phyloP scores from a whole-genome alignment of 805 yeast species.

The Blastobotrys parvus region DNA sequence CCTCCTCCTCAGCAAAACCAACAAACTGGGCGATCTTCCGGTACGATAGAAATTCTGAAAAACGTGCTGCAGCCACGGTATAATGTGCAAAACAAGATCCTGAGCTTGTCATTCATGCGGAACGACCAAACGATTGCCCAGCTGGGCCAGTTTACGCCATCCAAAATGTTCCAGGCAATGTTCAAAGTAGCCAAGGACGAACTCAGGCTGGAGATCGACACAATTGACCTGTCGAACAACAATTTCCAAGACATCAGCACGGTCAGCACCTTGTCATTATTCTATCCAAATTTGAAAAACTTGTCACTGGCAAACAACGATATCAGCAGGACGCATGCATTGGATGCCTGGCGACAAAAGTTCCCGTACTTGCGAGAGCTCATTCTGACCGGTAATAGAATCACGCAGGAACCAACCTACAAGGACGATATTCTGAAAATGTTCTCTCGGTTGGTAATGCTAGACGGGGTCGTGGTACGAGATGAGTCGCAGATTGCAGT shows the following conservation, averaged over 20 bases:
- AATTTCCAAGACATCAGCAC: conserved; percentile 51
- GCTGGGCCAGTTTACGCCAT: conserved; percentile 62
- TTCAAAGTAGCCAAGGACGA: conserved; percentile 68
- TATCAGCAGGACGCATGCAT: conserved; percentile 45
- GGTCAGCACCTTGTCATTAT: conserved; percentile 56
- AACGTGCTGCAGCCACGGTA: conserved; percentile 59
- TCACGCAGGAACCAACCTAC: conserved; percentile 40
- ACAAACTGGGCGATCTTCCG: conserved; percentile 10
- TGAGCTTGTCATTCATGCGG: conserved; percentile 59
- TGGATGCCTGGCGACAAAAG: conserved; percentile 74
- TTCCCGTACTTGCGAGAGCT: conserved; percentile 67
- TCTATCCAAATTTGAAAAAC: conserved; percentile 71
- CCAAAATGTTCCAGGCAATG: conserved; percentile 85
- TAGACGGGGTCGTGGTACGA: conserved; percentile 73
- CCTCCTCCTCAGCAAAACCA: conserved; percentile 8
- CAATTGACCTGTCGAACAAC: conserved; percentile 48
- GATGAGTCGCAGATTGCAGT: conserved; percentile 46
- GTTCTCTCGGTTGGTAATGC: conserved; percentile 72
- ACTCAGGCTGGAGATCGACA: conserved; percentile 41
- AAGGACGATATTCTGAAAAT: conserved; percentile 54
- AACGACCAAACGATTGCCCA: conserved; percentile 52
- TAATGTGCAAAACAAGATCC: conserved; percentile 51
- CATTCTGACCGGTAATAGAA: conserved; percentile 70
- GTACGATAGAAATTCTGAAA: conserved; percentile 56
- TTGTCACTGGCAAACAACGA: conserved; percentile 73